Evolutionary conservation across 1,139 yeast species (phyloP).

Genomic region (Suhomyces bolitotheri): DNA sequence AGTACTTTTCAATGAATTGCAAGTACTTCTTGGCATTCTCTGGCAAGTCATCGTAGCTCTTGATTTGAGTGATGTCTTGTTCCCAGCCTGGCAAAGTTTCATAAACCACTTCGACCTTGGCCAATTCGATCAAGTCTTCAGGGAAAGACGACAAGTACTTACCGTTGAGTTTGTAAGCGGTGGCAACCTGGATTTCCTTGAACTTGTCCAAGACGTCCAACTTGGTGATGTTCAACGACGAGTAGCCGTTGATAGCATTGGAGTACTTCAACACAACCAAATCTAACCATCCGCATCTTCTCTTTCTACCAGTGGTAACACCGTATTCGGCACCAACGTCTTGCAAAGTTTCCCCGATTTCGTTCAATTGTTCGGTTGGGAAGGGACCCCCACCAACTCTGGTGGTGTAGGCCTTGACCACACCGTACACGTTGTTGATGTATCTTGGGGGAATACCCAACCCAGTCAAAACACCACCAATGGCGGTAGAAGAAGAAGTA

Average conservation of each 20-base stretch:
- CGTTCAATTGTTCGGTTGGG: conserved; percentile 96
- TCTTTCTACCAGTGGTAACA: conserved; percentile 98
- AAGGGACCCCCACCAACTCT: conserved; percentile 99
- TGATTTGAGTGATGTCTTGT: conserved; percentile 71
- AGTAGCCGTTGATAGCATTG: conserved; percentile 88
- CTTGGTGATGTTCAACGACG: conserved; percentile 90
- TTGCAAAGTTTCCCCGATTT: conserved; percentile 83
- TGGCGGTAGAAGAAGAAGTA: conserved; percentile 92
- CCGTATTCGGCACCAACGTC: conserved; percentile 93
- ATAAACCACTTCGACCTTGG: conserved; percentile 87
- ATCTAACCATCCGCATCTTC: conserved; percentile 99
- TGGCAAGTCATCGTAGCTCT: conserved; percentile 76
- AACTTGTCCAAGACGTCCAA: conserved; percentile 91
- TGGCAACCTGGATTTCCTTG: conserved; percentile 83
- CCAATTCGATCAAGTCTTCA: conserved; percentile 79
- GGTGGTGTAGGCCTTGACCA: conserved; percentile 96
- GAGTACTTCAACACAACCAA: conserved; percentile 92
- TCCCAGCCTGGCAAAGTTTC: conserved; percentile 95
- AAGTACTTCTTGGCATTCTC: conserved; percentile 83
- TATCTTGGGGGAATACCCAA: conserved; percentile 89
- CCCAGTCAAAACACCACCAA: conserved; percentile 98
- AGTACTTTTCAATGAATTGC: conserved; percentile 78
- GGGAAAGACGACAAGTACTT: conserved; percentile 80
- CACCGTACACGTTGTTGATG: conserved; percentile 84
- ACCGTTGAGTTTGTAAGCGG: conserved; percentile 78